phyloP scores from a whole-genome alignment of 257 asterid genomes.

The Solanum sitiens region DNA sequence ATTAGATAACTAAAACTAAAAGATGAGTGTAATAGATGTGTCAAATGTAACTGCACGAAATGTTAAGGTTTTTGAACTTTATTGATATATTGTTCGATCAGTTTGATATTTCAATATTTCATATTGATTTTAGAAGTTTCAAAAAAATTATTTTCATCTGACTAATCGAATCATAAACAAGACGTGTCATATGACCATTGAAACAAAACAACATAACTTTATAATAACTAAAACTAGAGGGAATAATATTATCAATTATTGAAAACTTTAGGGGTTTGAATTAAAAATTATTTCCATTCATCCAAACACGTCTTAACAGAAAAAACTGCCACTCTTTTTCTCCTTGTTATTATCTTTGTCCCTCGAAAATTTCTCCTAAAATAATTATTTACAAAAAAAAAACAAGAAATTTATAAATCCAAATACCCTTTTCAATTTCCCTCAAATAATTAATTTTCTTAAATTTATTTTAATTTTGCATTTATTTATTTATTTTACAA shows the following conservation, averaged over 20 bases:
- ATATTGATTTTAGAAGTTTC: not conserved
- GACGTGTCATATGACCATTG: not conserved
- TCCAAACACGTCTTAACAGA: not conserved
- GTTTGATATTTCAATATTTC: not conserved
- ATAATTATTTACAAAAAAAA: not conserved
- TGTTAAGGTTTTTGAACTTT: not conserved
- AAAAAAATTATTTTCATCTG: not conserved
- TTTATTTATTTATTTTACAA: not conserved
- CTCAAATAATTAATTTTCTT: not conserved
- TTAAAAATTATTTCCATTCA: not conserved
- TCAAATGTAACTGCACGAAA: not conserved
- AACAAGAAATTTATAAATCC: not conserved
- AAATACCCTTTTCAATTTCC: not conserved
- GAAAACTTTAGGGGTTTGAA: not conserved
- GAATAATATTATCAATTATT: not conserved
- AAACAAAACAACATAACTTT: not conserved
- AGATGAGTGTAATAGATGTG: not conserved
- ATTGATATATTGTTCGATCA: not conserved
- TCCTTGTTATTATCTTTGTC: not conserved
- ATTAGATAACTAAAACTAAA: not conserved
- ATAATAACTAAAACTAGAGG: not conserved
- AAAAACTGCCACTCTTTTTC: not conserved
- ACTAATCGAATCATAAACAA: not conserved
- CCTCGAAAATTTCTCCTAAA: not conserved
- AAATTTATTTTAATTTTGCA: not conserved